These are phyloP conservation scores for Taxawa tesnikishii DNA, from an alignment of 2,329 filamentous ascomycete genomes.

Conservation along the genomic window DNA sequence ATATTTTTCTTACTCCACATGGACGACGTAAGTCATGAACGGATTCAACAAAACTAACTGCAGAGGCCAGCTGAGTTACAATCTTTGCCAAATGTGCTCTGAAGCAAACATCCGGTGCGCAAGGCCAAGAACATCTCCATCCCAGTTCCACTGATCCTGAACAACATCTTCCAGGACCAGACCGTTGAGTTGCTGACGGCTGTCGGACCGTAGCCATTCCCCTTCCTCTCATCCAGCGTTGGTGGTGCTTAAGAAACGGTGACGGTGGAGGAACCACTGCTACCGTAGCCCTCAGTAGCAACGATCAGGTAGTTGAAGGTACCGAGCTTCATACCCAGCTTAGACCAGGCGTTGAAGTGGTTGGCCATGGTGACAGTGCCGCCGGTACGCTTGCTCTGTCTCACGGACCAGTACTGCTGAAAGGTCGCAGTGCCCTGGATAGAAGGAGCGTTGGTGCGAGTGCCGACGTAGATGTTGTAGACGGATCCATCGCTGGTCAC, in stretches of 20 bases:
- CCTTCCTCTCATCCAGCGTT: too few species aligned
- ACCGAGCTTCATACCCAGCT: slow-evolving; percentile 36
- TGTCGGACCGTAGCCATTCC: too few species aligned
- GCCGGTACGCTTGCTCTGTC: slow-evolving; percentile 34
- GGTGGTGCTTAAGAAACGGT: slow-evolving; percentile 1
- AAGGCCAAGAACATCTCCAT: too few species aligned
- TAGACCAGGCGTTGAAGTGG: slow-evolving; percentile 43
- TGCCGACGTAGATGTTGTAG: slow-evolving; percentile 40
- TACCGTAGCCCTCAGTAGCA: slow-evolving; percentile 33
- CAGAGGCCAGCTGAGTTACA: too few species aligned
- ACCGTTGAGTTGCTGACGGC: too few species aligned
- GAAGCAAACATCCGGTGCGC: too few species aligned
- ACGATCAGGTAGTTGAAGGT: slow-evolving; percentile 40
- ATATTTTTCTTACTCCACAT: too few species aligned
- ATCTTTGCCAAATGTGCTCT: too few species aligned
- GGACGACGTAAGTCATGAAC: too few species aligned
- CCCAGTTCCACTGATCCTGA: too few species aligned
- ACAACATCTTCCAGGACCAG: too few species aligned
- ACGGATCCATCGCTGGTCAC: slow-evolving; percentile 39
- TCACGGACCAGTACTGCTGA: slow-evolving; percentile 42
- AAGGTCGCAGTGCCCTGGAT: slow-evolving; percentile 45
- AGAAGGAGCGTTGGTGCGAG: slow-evolving; percentile 32
- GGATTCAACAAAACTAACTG: too few species aligned
- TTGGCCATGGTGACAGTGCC: slow-evolving; percentile 38
- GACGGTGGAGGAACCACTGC: slow-evolving; percentile 18